phyloP scores from a whole-genome alignment of 768 basidiomycete genomes.

The Collybia sordida region DNA sequence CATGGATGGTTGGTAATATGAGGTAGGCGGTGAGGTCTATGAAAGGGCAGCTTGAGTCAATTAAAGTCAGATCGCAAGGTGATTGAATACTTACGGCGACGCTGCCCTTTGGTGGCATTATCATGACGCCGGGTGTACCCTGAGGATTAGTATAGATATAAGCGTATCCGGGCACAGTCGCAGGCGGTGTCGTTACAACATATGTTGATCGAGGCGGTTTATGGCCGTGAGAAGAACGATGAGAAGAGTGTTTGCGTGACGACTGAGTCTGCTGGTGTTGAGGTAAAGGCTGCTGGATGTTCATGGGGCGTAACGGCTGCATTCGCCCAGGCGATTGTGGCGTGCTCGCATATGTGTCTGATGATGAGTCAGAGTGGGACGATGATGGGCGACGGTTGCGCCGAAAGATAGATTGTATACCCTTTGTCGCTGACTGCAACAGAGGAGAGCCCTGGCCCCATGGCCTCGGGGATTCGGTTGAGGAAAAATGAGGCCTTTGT shows the following conservation, averaged over 20 bases:
- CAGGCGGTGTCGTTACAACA: not conserved
- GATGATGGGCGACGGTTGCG: conserved; percentile 8
- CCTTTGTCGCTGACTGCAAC: conserved; percentile 4
- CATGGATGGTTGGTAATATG: not conserved
- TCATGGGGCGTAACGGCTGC: conserved; percentile 7
- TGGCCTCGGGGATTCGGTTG: not conserved
- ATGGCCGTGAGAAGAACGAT: not conserved
- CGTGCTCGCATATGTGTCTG: not conserved
- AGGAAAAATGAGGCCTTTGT: conserved; percentile 29
- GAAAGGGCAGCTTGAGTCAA: not conserved
- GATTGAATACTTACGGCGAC: not conserved
- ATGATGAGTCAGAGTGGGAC: conserved; percentile 10
- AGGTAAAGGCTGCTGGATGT: conserved; percentile 4
- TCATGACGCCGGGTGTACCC: not conserved
- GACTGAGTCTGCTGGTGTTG: not conserved
- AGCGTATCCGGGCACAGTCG: not conserved
- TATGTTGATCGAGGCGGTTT: not conserved
- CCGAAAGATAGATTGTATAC: not conserved
- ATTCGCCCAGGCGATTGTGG: conserved; percentile 9
- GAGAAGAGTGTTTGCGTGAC: not conserved
- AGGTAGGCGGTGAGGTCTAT: not conserved
- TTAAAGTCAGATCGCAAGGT: not conserved
- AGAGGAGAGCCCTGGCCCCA: conserved; percentile 2
- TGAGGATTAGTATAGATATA: not conserved
- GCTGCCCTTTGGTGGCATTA: not conserved